These are phyloP conservation scores for Neoconidiobolus thromboides DNA, from an alignment of 371 early-diverging fungal genomes.

Conservation along the genomic window DNA sequence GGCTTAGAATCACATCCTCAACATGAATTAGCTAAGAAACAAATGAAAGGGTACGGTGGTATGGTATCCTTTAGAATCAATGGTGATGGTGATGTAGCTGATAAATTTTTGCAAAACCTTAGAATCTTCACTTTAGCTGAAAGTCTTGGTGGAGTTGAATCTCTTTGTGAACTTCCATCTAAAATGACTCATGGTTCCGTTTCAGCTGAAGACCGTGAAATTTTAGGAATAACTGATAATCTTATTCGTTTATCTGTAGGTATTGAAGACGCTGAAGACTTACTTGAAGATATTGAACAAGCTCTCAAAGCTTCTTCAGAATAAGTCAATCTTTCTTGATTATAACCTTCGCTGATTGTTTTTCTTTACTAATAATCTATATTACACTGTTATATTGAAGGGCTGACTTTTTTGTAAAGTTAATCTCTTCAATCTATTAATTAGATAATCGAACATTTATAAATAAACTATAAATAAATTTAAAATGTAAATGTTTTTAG, in stretches of 20 bases:
- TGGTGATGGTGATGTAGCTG: constrained; percentile 42
- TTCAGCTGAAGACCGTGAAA: constrained; percentile 46
- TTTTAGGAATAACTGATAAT: constrained; percentile 63
- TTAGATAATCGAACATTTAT: too few species aligned
- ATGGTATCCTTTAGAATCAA: constrained; percentile 74
- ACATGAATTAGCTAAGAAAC: constrained; percentile 58
- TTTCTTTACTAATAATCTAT: too few species aligned
- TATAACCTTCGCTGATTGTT: too few species aligned
- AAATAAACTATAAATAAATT: too few species aligned
- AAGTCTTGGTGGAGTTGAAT: constrained; percentile 72
- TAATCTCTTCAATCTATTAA: too few species aligned
- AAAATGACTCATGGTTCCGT: constrained; percentile 78
- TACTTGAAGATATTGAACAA: constrained; percentile 25
- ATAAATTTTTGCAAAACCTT: constrained; percentile 41
- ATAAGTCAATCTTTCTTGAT: too few species aligned
- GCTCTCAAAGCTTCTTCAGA: constrained; percentile 7
- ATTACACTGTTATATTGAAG: too few species aligned
- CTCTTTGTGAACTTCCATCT: constrained; percentile 59
- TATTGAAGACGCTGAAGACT: constrained; percentile 62
- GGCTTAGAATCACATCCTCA: constrained; percentile 64
- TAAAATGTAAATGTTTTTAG: too few species aligned
- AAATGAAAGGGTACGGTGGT: constrained; percentile 65
- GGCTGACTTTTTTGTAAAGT: too few species aligned
- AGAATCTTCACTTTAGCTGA: constrained; percentile 67
- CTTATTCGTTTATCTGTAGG: constrained; percentile 66